Evolutionary conservation across 495 filamentous ascomycete species (phyloP), one percentile per base, ranked within the genome.

Genomic region (Penicillium coprophilum): DNA sequence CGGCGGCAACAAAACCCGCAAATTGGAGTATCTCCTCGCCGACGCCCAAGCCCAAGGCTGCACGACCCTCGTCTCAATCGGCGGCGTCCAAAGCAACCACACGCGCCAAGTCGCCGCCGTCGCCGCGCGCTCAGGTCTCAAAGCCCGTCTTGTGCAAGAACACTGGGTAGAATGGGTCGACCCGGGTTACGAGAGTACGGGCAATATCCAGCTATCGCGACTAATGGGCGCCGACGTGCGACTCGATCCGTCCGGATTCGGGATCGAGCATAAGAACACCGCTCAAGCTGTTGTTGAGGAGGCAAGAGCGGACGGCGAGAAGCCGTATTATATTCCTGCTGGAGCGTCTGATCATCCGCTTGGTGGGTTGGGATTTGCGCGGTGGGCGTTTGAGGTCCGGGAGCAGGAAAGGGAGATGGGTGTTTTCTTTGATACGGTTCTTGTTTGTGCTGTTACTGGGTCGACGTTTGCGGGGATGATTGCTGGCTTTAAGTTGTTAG

Each of bases 61-160:
- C 61, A 77, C 80, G 54, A 85, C 80, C 3, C 75, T 88, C 12
- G 77, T 87, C 51, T 80, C 75, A 46, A 83, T 85, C 61, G 85
- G 85, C 44, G 85, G 85, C 38, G 73, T 87, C 11, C 85, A 87
- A 60, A 83, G 77, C 24, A 88, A 87, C 74, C 84, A 87, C 66
- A 87, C 82, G 8, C 77, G 85, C 0, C 78, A 82, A 55, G 84
- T 86, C 0, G 83, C 84, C 3, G 85, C 82, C 0, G 80, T 80
- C 0, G 83, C 80, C 5, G 73, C 78, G 12, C 69, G 73, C 20
- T 58, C 78, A 0, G 83, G 83, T 0, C 68, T 87, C 1, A 75
- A 81, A 19, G 78, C 73, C 12, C 71, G 76, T 12, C 76, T 85
- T 1, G 75, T 86, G 1, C 83, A 87, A 66, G 84, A 86, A 62